These are phyloP conservation scores for Pistacia atlantica DNA, from an alignment of 345 rosid genomes.

Conservation along the genomic window DNA sequence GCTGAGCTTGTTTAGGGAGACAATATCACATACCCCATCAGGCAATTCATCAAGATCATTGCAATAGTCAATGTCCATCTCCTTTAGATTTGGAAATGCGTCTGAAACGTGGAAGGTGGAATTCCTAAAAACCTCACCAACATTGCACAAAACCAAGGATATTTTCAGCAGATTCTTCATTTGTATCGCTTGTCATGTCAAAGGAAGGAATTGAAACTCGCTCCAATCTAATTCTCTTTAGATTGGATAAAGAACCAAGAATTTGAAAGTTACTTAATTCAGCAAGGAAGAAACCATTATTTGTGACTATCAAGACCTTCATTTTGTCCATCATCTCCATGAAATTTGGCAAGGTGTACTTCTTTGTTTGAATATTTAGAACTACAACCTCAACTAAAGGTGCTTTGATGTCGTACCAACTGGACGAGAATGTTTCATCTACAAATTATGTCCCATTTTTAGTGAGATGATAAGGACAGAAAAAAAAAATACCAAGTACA, in stretches of 20 bases:
- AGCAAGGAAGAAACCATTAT: constrained; percentile 31
- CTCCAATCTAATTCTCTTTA: constrained; percentile 56
- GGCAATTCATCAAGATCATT: constrained; percentile 42
- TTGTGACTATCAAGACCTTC: constrained; percentile 44
- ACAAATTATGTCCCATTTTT: neutral
- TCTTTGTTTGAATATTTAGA: constrained; percentile 38
- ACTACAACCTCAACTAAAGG: constrained; percentile 46
- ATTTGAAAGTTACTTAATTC: constrained; percentile 34
- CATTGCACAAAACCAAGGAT: constrained; percentile 47
- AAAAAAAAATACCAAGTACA: neutral
- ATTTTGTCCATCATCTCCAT: constrained; percentile 42
- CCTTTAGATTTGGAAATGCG: constrained; percentile 40
- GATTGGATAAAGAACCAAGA: constrained; percentile 34
- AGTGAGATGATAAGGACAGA: neutral
- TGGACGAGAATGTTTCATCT: constrained; percentile 49
- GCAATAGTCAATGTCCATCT: constrained; percentile 52
- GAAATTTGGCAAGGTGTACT: constrained; percentile 47
- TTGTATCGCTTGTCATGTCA: neutral
- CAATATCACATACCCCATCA: constrained; percentile 23
- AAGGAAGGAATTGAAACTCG: constrained; percentile 28
- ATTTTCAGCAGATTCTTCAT: constrained; percentile 39
- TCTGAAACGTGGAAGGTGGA: neutral
- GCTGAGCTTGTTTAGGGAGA: constrained; percentile 39
- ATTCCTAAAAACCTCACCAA: neutral
- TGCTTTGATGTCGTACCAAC: constrained; percentile 36